Percentiles rank a stretch among this genome's conserved stretches.
Evolutionary conservation across 352 stramenopile genomes (phyloP).

Genomic region (Proteromonas lacertae): DNA sequence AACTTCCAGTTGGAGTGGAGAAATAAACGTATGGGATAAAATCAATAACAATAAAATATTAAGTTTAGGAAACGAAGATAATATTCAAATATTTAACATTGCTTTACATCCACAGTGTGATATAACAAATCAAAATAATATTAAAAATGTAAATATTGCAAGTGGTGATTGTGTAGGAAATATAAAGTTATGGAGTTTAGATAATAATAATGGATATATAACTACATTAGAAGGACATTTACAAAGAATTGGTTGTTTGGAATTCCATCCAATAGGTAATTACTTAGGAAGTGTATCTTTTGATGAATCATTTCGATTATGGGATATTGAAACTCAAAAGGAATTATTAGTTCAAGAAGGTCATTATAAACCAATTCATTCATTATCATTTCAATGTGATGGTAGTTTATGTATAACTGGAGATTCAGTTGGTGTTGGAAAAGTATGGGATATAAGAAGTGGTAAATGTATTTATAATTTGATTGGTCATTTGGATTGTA

Average conservation of each 20-base stretch:
- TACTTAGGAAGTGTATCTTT: conserved; percentile 70
- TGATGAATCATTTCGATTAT: conserved; percentile 85
- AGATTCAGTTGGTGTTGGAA: conserved; percentile 59
- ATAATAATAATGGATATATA: neutral
- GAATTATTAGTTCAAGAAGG: conserved; percentile 77
- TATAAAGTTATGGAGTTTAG: conserved; percentile 2
- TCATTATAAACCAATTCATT: conserved; percentile 66
- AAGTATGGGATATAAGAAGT: conserved; percentile 74
- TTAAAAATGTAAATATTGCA: too few relatives aligned
- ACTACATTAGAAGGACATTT: conserved; percentile 24
- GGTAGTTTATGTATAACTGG: conserved; percentile 56
- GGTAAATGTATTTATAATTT: conserved; percentile 50
- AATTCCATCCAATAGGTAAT: conserved; percentile 62
- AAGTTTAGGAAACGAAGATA: too few relatives aligned
- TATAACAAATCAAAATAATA: too few relatives aligned
- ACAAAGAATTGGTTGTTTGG: conserved; percentile 24
- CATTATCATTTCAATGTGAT: conserved; percentile 70
- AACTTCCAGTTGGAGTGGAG: too few relatives aligned
- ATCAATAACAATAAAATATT: too few relatives aligned
- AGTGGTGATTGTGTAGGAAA: conserved; percentile 2
- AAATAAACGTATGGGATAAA: too few relatives aligned
- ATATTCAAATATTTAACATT: too few relatives aligned
- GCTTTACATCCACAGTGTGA: too few relatives aligned
- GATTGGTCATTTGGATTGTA: conserved; percentile 68
- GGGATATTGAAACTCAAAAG: conserved; percentile 57